phyloP scores from a whole-genome alignment of 1,284 basidiomycete species.

The Cryptococcus deneoformans region DNA sequence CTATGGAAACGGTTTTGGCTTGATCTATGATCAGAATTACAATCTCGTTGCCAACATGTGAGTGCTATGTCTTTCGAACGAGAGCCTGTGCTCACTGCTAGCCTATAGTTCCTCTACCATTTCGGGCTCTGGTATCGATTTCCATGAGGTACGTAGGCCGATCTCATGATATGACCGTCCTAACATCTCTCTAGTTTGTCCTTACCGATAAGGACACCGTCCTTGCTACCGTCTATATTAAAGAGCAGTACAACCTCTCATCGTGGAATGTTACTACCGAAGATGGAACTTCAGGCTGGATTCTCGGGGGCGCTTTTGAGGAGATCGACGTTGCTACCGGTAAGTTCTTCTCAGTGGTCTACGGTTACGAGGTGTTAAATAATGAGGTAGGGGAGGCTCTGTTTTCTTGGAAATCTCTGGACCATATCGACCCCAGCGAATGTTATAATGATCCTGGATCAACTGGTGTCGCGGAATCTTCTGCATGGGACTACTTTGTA shows the following conservation, averaged over 20 bases:
- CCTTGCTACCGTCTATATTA: slow-evolving; percentile 30
- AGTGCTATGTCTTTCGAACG: neutral
- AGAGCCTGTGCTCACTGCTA: slow-evolving; percentile 5
- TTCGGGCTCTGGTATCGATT: slow-evolving; percentile 15
- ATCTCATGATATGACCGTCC: neutral
- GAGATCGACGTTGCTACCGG: slow-evolving; percentile 40
- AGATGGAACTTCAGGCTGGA: slow-evolving; percentile 25
- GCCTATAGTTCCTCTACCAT: slow-evolving; percentile 10
- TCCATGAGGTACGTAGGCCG: slow-evolving; percentile 23
- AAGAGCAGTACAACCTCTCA: slow-evolving; percentile 23
- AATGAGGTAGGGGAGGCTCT: slow-evolving; percentile 14
- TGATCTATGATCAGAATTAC: slow-evolving; percentile 32
- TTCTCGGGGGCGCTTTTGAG: slow-evolving; percentile 31
- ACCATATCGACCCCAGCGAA: slow-evolving; percentile 25
- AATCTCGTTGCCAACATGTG: slow-evolving; percentile 25
- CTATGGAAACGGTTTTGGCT: slow-evolving; percentile 22
- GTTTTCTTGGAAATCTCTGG: slow-evolving; percentile 36
- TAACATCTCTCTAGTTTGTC: slow-evolving; percentile 17
- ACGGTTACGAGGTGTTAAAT: neutral
- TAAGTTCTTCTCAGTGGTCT: slow-evolving; percentile 1
- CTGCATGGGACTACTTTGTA: slow-evolving; percentile 31
- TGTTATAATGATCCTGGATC: slow-evolving; percentile 24
- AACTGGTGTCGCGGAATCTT: slow-evolving; percentile 14
- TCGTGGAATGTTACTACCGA: slow-evolving; percentile 12
- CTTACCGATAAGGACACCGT: slow-evolving; percentile 40